A percentile compares a stretch with the other conserved stretches of the same genome.
These are phyloP conservation scores for Multifurca ochricompacta DNA, from an alignment of 768 basidiomycete species.

Conservation along the genomic window DNA sequence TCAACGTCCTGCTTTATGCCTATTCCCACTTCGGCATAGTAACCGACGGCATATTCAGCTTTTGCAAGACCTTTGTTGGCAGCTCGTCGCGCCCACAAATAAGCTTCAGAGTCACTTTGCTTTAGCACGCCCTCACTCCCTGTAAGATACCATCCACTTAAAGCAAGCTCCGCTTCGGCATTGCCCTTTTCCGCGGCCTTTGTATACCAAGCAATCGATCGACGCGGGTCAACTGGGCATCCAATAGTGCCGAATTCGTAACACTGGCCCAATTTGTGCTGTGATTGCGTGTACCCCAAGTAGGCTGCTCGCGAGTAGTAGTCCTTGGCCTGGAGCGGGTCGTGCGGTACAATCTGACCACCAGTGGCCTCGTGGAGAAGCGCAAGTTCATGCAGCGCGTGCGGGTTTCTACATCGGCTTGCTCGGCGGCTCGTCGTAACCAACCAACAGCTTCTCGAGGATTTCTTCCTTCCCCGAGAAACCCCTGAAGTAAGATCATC, in stretches of 20 bases:
- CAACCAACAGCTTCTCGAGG: constrained; percentile 89
- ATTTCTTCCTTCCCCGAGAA: constrained; percentile 76
- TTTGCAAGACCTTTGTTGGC: constrained; percentile 96
- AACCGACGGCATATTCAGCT: constrained; percentile 98
- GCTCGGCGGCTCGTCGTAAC: constrained; percentile 90
- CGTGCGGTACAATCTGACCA: constrained; percentile 62
- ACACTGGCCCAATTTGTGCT: constrained; percentile 92
- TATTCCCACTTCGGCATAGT: constrained; percentile 96
- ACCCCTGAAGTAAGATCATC: constrained; percentile 88
- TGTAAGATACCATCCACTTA: constrained; percentile 98
- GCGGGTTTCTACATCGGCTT: constrained; percentile 99
- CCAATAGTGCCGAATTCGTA: constrained; percentile 87
- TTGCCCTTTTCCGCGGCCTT: constrained; percentile 97
- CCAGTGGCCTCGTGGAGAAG: constrained; percentile 69
- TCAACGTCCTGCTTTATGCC: constrained; percentile 95
- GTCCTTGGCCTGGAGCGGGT: constrained; percentile 74
- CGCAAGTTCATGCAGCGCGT: constrained; percentile 94
- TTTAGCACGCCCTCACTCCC: constrained; percentile 93
- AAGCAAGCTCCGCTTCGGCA: constrained; percentile 86
- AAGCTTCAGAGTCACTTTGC: constrained; percentile 98
- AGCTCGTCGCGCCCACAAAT: constrained; percentile 92
- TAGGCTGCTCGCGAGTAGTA: constrained; percentile 88
- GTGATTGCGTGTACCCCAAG: constrained; percentile 86
- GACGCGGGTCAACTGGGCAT: constrained; percentile 87
- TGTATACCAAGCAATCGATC: constrained; percentile 98